Conservation (phyloP, 164 flowering plant genomes). For the Liriodendron chinense region DNA sequence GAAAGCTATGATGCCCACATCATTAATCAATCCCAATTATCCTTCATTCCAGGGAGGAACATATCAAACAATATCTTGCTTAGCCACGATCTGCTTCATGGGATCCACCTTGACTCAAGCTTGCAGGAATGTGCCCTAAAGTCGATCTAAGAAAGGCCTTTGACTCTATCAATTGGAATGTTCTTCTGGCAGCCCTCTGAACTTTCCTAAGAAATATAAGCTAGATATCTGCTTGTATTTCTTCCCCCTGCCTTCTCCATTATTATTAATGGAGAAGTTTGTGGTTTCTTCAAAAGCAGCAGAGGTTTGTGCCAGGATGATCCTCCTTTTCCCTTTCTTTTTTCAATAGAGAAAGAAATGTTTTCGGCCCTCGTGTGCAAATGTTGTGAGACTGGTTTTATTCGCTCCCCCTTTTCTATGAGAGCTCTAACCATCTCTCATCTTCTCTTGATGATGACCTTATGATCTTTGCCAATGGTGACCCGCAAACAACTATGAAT, state of each 20-base stretch:
- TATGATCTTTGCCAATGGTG: not conserved
- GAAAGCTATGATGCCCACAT: not conserved
- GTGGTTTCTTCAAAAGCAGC: no score
- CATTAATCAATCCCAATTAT: not conserved
- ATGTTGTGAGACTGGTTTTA: no score
- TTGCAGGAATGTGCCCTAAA: not conserved
- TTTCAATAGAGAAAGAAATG: no score
- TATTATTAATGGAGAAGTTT: no score
- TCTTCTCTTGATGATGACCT: not conserved
- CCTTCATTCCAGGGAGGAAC: not conserved
- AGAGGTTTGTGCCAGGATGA: no score
- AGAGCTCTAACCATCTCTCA: not conserved
- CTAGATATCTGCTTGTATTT: no score
- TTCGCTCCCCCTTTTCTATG: not conserved
- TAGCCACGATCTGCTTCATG: not conserved
- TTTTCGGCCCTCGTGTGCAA: no score
- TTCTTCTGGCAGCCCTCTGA: no score
- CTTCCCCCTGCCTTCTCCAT: no score
- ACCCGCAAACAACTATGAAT: not conserved
- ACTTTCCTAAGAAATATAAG: no score
- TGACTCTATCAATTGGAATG: not conserved
- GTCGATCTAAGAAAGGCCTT: not conserved
- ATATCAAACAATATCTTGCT: not conserved
- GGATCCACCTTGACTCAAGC: not conserved
- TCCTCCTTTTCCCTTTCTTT: no score